phyloP scores from a whole-genome alignment of 2,329 filamentous ascomycete genomes.

The Hortaea werneckii region DNA sequence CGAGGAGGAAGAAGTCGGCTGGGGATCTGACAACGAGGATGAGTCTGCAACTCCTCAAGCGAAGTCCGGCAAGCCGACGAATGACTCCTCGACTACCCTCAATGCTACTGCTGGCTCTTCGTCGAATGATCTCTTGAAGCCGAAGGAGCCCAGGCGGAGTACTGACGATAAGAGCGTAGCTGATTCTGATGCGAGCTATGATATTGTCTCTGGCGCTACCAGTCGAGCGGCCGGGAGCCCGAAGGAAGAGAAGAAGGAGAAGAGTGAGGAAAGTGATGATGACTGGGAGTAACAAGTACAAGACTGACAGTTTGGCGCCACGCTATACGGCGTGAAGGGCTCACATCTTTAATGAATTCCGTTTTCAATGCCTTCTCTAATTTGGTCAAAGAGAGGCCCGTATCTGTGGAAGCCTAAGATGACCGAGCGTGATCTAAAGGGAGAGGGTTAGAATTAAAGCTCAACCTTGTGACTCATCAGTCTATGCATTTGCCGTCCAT shows the following conservation, averaged over 20 bases:
- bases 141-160: constrained; percentile 55
- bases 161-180: constrained; percentile 75
- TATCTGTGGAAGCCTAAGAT: too few relatives aligned
- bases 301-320: too few relatives aligned
- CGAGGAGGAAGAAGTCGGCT: constrained; percentile 54
- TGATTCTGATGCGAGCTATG: constrained; percentile 92
- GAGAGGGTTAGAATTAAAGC: too few relatives aligned
- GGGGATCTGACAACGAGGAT: constrained; percentile 68
- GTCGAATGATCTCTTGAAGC: constrained; percentile 39
- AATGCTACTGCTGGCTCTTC: constrained; percentile 5
- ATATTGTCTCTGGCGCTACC: constrained; percentile 66
- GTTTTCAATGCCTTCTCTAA: too few relatives aligned
- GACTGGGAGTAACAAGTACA: constrained; percentile 26
- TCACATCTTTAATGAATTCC: too few relatives aligned
- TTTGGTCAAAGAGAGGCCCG: too few relatives aligned
- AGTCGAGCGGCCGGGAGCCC: constrained; percentile 66
- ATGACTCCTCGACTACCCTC: constrained; percentile 12
- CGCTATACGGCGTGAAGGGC: too few relatives aligned
- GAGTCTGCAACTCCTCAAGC: constrained; percentile 28
- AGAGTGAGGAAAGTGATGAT: constrained; percentile 23
- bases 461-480: too few relatives aligned
- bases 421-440: too few relatives aligned
- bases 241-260: constrained; percentile 38
- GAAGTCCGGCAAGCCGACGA: constrained; percentile 7
- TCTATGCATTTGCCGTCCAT: too few relatives aligned